Evolutionary conservation across 2,329 filamentous ascomycete species (phyloP), one percentile per base, ranked within the genome.

Genomic region (Microsporum audouinii): DNA sequence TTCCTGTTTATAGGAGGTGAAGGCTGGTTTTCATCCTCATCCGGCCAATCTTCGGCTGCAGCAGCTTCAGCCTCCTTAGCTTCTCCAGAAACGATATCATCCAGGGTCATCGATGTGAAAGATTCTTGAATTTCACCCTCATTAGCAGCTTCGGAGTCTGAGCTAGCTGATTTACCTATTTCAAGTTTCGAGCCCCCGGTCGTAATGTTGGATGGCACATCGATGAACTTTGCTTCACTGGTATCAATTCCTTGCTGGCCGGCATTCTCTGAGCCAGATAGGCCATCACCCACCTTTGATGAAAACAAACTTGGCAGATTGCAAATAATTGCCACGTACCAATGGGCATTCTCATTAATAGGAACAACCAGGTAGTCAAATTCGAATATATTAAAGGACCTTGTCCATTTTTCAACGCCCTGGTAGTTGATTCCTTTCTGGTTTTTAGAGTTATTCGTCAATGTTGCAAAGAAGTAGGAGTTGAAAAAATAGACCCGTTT

Each of bases 301-400:
- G 43, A 43, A 55, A 63, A 56, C 39, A 66, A 41, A 58, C 81
- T 85, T 2, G 84, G 82, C 1, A 92, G 81, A 68, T 99, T 96
- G 80, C 90, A 96, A 59, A 99, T 92, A 61, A 99, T 92, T 12
- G 90, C 91, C 65, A 97, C 78, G 73, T 94, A 97, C 94, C 95
- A 99, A 73, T 99, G 94, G 1, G 79, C 76, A 66, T 84, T 79
- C 70, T 96, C 88, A 68, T 96, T 95, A 71, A 99, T 89, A 0
- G 94, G 94, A 5, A 99, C 88, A 8, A 97, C 81, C 62, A 97
- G 85, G 71, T 91, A 96, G 70, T 96, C 89, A 67, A 89, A 91
- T 4, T 80, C 82, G 68, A 97, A 89, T 6, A 99, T 75, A 70
- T 99, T 89, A 27, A 92, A 81, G 66, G 86, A 89, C 38, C 87